phyloP scores from a whole-genome alignment of 2,329 filamentous ascomycete genomes.

The Chalaropsis ovoidea region DNA sequence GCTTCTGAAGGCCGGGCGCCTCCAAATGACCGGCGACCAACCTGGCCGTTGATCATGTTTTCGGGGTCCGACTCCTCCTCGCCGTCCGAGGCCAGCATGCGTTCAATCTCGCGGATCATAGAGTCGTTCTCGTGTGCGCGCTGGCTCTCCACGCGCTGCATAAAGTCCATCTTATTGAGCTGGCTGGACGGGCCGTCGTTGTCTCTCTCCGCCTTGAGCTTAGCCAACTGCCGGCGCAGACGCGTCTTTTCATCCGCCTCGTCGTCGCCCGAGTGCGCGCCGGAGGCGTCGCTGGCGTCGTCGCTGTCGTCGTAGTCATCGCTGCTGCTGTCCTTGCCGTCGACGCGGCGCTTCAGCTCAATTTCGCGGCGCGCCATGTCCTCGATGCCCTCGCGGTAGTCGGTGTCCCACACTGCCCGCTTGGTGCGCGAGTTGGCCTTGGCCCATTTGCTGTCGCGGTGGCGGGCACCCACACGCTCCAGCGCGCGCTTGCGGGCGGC shows the following conservation, averaged over 20 bases:
- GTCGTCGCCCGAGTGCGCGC: conserved; percentile 43
- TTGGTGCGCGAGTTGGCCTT: conserved; percentile 72
- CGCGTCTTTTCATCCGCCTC: conserved; percentile 39
- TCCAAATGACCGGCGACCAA: conserved; percentile 56
- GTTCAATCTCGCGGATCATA: conserved; percentile 56
- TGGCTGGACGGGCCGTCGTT: conserved; percentile 50
- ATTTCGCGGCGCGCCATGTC: conserved; percentile 78
- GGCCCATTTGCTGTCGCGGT: conserved; percentile 85
- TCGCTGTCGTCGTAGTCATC: conserved; percentile 47
- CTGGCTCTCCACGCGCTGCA: conserved; percentile 76
- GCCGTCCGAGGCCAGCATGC: conserved; percentile 58
- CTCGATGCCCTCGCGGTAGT: conserved; percentile 63
- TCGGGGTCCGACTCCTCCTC: conserved; percentile 44
- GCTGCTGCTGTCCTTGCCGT: conserved; percentile 47
- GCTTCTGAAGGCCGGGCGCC: conserved; percentile 28
- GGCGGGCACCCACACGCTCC: conserved; percentile 74
- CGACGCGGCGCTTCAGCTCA: conserved; percentile 67
- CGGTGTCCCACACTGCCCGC: conserved; percentile 77
- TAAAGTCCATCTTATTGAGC: conserved; percentile 81
- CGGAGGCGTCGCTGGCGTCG: conserved; percentile 36
- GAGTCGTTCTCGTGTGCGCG: conserved; percentile 73
- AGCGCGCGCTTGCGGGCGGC: conserved; percentile 66
- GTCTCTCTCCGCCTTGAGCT: conserved; percentile 38
- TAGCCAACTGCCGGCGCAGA: conserved; percentile 40
- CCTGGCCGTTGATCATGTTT: conserved; percentile 36